Conservation (phyloP, 129 eudicot species). For the Scalesia atractyloides region DNA sequence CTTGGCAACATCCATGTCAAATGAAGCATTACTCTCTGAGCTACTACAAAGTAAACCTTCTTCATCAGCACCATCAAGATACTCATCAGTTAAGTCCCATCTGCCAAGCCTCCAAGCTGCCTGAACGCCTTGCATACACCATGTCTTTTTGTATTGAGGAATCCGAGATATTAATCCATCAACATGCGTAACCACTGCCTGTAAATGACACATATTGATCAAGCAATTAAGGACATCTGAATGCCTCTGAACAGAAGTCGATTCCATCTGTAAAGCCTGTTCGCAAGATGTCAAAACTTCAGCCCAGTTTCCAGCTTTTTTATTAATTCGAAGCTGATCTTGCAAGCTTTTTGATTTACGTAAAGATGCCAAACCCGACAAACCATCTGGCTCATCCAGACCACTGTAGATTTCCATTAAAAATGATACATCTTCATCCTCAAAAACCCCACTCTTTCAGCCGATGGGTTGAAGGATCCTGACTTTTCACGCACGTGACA, state of each 20-base stretch:
- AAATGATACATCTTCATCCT: slow-evolving; percentile 87
- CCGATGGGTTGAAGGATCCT: slow-evolving; percentile 93
- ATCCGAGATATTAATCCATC: slow-evolving; percentile 85
- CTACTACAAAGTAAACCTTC: slow-evolving; percentile 91
- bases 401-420: slow-evolving; percentile 92
- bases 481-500: slow-evolving; percentile 90
- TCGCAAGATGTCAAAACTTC: slow-evolving; percentile 95
- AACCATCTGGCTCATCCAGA: slow-evolving; percentile 95
- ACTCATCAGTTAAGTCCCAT: slow-evolving; percentile 96
- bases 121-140: slow-evolving; percentile 99
- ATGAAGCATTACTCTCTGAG: slow-evolving; percentile 90
- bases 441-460: slow-evolving; percentile 77
- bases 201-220: slow-evolving; percentile 92
- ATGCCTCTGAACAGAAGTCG: slow-evolving; percentile 90
- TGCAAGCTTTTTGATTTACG: slow-evolving; percentile 88
- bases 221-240: slow-evolving; percentile 95
- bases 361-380: slow-evolving; percentile 87
- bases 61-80: slow-evolving; percentile 80
- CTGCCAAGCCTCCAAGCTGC: slow-evolving; percentile 99
- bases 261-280: slow-evolving; percentile 98
- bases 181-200: slow-evolving; percentile 95
- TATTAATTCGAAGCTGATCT: slow-evolving; percentile 78
- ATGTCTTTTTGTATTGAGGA: slow-evolving; percentile 89
- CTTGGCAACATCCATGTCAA: slow-evolving; percentile 95
- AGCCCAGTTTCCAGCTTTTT: slow-evolving; percentile 99